Conservation (phyloP, 495 filamentous ascomycete species). For the Recurvomyces mirabilis region DNA sequence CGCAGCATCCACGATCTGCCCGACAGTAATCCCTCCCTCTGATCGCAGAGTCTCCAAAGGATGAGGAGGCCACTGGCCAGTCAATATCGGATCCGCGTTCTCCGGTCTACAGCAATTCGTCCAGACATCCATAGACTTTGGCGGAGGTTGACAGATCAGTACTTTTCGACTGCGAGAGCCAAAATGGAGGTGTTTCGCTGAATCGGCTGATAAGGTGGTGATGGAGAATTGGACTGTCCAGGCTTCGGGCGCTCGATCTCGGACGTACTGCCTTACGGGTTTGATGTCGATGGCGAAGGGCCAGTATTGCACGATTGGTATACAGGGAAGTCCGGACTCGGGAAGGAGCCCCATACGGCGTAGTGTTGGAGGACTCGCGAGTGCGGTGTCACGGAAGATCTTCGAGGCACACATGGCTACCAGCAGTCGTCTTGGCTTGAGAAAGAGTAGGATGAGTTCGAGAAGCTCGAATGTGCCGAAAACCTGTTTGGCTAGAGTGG, state of each 20-base stretch:
- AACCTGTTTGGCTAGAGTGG: not conserved
- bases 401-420: not conserved
- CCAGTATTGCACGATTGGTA: not conserved
- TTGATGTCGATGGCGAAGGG: not conserved
- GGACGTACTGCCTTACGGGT: too few species aligned
- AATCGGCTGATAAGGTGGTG: too few species aligned
- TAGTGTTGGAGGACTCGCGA: not conserved
- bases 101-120: not conserved
- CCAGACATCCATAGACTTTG: not conserved
- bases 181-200: too few species aligned
- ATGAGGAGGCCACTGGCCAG: not conserved
- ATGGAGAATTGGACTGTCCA: too few species aligned
- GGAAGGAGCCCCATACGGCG: not conserved
- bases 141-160: not conserved
- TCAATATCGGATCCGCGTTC: not conserved
- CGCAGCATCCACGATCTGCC: not conserved
- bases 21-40: not conserved
- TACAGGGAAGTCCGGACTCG: not conserved
- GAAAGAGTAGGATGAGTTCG: not conserved
- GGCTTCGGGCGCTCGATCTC: too few species aligned
- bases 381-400: not conserved
- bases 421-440: not conserved
- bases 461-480: not conserved
- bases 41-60: not conserved
- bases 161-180: not conserved